Evolutionary conservation across 345 rosid species (phyloP), one percentile per base, ranked within the genome.

Genomic region (Corymbia maculata): DNA sequence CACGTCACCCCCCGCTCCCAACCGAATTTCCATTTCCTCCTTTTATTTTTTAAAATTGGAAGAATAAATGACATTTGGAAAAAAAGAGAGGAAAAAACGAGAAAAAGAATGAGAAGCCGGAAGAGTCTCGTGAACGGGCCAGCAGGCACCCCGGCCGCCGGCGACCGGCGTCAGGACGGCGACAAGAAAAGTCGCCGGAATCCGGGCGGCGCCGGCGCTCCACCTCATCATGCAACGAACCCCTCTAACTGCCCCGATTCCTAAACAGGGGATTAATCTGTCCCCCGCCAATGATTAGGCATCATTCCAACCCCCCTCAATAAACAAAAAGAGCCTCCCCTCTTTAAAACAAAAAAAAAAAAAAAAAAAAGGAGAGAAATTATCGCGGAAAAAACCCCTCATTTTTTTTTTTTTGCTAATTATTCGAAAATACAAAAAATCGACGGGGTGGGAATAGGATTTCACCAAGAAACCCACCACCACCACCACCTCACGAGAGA

Each of bases 321-420:
- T 64, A n/a, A 64, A 59, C 13, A n/a, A n/a, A 64, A n/a, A 13
- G 75, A 36, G 14, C 30, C 75, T 9, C 17, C 75, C 75, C 17
- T 6, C 15, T 10, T 10, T 6, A 64, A 64, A 64, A 13, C 4
- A 2, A 5, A 11, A 0, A 28, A 13, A 12, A 15, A 52, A 14
- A 17, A 21, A n/a, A 28, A 64, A 61, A 0, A 11, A 61, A 28
- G 0, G 7, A 3, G 30, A 13, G 75, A 64, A 64, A 64, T 64
- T 64, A 64, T 28, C 6, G 75, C 0, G 61, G 22, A 55, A 9
- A 8, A 3, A 36, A 36, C 42, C 75, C 75, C 36, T 64, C 19
- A 8, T 13, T 64, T 64, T 13, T 36, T 13, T 64, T 64, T 13
- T 36, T 36, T 26, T 10, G 15, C 68, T 59, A 59, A 26, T 59